phyloP scores from a whole-genome alignment of 345 rosid species.

The Populus ilicifolia region DNA sequence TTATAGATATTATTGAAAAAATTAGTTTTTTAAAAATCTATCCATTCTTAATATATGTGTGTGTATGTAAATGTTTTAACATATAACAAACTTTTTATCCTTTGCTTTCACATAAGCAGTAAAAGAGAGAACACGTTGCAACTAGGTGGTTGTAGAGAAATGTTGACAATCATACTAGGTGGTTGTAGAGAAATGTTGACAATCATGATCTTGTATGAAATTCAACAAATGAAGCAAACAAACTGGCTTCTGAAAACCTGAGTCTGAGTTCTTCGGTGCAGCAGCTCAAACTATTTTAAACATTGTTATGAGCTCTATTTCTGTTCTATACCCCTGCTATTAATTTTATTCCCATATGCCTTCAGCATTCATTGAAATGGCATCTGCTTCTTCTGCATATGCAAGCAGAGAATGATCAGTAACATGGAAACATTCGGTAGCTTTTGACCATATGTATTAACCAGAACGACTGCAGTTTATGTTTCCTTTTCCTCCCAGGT shows the following conservation, averaged over 20 bases:
- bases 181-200: background rate
- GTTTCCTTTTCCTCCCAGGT: no score
- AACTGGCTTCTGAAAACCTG: constrained; percentile 10
- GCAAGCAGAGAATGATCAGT: no score
- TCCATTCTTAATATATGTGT: no score
- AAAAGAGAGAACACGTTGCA: background rate
- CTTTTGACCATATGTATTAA: no score
- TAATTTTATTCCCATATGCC: constrained; percentile 10
- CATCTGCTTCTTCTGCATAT: no score
- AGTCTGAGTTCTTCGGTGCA: constrained; percentile 1
- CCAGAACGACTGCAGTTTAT: no score
- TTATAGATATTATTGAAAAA: no score
- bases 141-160: background rate
- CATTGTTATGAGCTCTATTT: constrained; percentile 8
- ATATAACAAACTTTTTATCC: no score
- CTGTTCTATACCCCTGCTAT: background rate
- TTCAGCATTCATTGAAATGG: background rate
- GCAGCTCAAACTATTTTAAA: background rate
- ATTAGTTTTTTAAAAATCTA: no score
- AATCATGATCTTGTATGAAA: constrained; percentile 21
- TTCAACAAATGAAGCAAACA: constrained; percentile 10
- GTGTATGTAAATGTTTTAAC: no score
- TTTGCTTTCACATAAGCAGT: no score
- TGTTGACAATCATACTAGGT: background rate
- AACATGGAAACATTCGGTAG: no score